These are phyloP conservation scores for Penicillium paneum DNA, from an alignment of 2,329 filamentous ascomycete genomes.

Conservation along the genomic window DNA sequence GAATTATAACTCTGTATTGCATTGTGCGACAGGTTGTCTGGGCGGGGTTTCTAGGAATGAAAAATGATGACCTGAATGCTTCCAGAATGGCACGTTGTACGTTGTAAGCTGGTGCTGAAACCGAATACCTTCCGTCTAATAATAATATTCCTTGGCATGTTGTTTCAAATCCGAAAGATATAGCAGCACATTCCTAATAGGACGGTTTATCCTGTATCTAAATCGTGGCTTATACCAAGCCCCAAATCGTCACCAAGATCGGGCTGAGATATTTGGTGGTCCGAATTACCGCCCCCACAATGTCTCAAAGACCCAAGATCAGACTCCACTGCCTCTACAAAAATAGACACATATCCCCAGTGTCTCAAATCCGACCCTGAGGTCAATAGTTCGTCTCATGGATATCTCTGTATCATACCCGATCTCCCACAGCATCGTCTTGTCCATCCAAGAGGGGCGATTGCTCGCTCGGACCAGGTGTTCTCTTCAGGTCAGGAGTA, in stretches of 20 bases:
- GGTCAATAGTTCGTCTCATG: background rate
- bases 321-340: slow-evolving; percentile 2
- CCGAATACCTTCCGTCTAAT: background rate
- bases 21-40: background rate
- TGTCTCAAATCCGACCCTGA: slow-evolving; percentile 19
- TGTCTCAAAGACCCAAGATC: slow-evolving; percentile 10
- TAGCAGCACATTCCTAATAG: background rate
- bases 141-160: background rate
- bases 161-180: background rate
- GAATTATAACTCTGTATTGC: background rate
- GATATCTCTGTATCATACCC: background rate
- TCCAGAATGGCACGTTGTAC: background rate
- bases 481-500: slow-evolving; percentile 20
- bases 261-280: background rate
- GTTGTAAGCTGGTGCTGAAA: background rate
- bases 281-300: slow-evolving; percentile 11
- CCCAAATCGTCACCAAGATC: background rate
- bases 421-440: slow-evolving; percentile 3
- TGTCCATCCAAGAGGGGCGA: slow-evolving; percentile 31
- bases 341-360: slow-evolving; percentile 14
- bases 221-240: background rate
- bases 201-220: slow-evolving; percentile 1
- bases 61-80: background rate
- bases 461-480: slow-evolving; percentile 17
- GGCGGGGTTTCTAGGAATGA: background rate